These are phyloP conservation scores for Botryotinia convoluta DNA, from an alignment of 2,329 filamentous ascomycete species.

Conservation along the genomic window DNA sequence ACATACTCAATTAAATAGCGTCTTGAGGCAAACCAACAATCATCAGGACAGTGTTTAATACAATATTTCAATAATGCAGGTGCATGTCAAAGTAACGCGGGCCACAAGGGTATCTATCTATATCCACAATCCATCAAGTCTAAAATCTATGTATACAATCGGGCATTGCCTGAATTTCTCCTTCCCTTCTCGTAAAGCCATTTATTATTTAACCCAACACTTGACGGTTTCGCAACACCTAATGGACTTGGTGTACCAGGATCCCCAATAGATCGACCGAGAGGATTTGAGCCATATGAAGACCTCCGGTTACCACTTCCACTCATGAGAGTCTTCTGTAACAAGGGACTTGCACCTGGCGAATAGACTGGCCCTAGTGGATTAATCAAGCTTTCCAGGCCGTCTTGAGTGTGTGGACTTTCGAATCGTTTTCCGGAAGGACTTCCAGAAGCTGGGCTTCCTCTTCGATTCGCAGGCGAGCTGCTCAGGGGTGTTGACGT, in stretches of 20 bases:
- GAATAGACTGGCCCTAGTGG: constrained; percentile 49
- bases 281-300: constrained; percentile 60
- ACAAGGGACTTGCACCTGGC: constrained; percentile 54
- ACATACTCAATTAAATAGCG: not conserved
- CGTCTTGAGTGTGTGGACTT: not conserved
- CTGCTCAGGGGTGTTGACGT: constrained; percentile 60
- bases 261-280: constrained; percentile 45
- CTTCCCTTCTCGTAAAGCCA: constrained; percentile 89
- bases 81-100: not conserved
- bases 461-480: constrained; percentile 58
- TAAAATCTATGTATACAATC: constrained; percentile 32
- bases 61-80: not conserved
- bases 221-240: constrained; percentile 63
- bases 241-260: constrained; percentile 65
- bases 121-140: constrained; percentile 24
- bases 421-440: constrained; percentile 13
- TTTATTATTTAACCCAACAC: constrained; percentile 81
- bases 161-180: constrained; percentile 35
- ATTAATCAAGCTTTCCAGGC: constrained; percentile 16
- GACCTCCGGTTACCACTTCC: constrained; percentile 52
- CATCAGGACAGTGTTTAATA: not conserved
- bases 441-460: constrained; percentile 46
- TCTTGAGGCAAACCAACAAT: not conserved
- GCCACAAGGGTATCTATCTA: constrained; percentile 36
- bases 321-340: constrained; percentile 63